phyloP scores from a whole-genome alignment of 1,284 basidiomycete species.

The Leccinum subrobustum region DNA sequence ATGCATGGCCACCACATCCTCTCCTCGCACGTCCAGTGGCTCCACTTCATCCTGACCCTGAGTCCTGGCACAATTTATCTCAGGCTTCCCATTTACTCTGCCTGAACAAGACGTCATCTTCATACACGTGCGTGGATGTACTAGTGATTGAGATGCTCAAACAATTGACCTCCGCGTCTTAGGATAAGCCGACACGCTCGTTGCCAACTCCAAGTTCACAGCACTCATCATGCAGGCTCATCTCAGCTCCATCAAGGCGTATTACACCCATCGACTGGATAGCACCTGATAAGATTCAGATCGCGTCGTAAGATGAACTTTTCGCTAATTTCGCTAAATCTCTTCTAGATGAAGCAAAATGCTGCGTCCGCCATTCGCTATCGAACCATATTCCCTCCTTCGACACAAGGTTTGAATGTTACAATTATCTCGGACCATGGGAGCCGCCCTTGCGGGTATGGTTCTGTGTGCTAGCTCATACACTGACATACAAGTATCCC shows the following conservation, averaged over 20 bases:
- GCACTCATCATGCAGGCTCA: slow-evolving; percentile 74
- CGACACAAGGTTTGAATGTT: slow-evolving; percentile 20
- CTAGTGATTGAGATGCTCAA: background rate
- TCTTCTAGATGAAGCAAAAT: slow-evolving; percentile 97
- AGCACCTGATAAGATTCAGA: slow-evolving; percentile 52
- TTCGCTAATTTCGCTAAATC: slow-evolving; percentile 75
- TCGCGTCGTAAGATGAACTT: slow-evolving; percentile 61
- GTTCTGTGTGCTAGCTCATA: too few relatives aligned
- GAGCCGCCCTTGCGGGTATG: slow-evolving; percentile 76
- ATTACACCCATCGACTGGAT: slow-evolving; percentile 48
- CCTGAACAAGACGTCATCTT: slow-evolving; percentile 82
- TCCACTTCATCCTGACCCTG: too few relatives aligned
- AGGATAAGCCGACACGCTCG: slow-evolving; percentile 87
- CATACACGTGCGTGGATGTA: slow-evolving; percentile 70
- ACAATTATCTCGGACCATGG: slow-evolving; percentile 32
- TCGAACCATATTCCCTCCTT: slow-evolving; percentile 65
- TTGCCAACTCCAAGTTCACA: slow-evolving; percentile 94
- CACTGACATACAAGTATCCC: too few relatives aligned
- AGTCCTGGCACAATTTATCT: background rate
- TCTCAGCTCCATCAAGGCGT: slow-evolving; percentile 63
- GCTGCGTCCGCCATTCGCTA: slow-evolving; percentile 66
- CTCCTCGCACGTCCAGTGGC: too few relatives aligned
- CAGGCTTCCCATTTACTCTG: slow-evolving; percentile 59
- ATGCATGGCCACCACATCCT: too few relatives aligned
- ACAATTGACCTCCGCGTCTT: background rate